These are phyloP conservation scores for Gastroboletus turbinatus DNA, from an alignment of 1,284 basidiomycete genomes.

Conservation along the genomic window DNA sequence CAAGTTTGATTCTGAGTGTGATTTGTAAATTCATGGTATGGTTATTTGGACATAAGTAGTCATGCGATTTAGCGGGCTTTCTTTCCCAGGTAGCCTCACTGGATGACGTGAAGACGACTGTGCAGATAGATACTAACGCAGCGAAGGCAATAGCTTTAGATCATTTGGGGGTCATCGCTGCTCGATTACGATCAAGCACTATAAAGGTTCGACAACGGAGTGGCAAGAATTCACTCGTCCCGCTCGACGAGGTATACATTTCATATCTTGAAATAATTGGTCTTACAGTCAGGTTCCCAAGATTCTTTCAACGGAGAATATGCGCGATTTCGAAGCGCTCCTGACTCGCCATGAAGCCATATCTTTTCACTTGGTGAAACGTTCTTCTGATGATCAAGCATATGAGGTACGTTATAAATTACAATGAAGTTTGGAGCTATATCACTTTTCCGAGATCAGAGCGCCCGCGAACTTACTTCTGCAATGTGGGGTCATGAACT, in stretches of 20 bases:
- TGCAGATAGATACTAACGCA: constrained; percentile 70
- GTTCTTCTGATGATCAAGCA: constrained; percentile 73
- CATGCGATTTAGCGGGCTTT: background rate
- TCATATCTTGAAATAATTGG: background rate
- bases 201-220: constrained; percentile 50
- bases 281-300: constrained; percentile 27
- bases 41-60: background rate
- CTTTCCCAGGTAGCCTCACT: constrained; percentile 55
- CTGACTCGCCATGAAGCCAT: constrained; percentile 63
- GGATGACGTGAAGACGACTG: constrained; percentile 75
- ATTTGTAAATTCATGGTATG: constrained; percentile 83
- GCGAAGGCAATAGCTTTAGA: constrained; percentile 88
- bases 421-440: background rate
- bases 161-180: constrained; percentile 89
- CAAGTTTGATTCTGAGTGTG: constrained; percentile 76
- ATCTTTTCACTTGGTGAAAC: constrained; percentile 61
- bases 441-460: constrained; percentile 37
- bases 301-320: constrained; percentile 56
- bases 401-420: constrained; percentile 55
- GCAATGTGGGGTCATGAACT: constrained; percentile 77
- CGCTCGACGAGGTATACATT: constrained; percentile 66
- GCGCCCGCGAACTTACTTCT: constrained; percentile 71
- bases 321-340: constrained; percentile 56
- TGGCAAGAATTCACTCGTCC: constrained; percentile 41
- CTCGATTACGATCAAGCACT: constrained; percentile 65